Conservation (phyloP, 768 basidiomycete species). For the Termitomyces sp. region DNA sequence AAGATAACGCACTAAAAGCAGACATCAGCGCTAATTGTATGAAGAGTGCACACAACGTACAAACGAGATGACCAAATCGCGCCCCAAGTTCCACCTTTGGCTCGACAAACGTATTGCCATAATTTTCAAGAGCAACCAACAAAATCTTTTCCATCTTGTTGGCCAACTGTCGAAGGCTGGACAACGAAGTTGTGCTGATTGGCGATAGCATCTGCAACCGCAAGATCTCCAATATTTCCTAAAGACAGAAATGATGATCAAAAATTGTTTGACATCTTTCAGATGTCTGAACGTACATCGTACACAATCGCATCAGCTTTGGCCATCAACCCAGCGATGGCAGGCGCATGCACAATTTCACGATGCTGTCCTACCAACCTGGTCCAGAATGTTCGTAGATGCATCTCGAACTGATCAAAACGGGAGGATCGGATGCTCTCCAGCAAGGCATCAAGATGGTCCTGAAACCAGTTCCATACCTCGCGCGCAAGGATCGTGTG, state of each 20-base stretch:
- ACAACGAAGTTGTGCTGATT: constrained; percentile 61
- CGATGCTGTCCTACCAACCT: constrained; percentile 67
- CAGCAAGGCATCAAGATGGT: constrained; percentile 79
- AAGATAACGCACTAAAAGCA: constrained; percentile 71
- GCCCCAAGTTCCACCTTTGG: constrained; percentile 90
- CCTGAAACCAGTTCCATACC: constrained; percentile 91
- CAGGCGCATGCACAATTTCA: constrained; percentile 87
- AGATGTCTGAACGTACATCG: constrained; percentile 56
- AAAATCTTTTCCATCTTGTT: constrained; percentile 92
- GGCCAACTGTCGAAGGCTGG: constrained; percentile 73
- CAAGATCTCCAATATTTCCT: constrained; percentile 87
- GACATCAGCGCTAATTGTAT: constrained; percentile 5
- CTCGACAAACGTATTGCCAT: constrained; percentile 86
- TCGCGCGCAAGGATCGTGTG: constrained; percentile 80
- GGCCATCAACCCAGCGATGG: constrained; percentile 83
- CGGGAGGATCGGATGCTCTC: constrained; percentile 74
- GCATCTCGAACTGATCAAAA: constrained; percentile 88
- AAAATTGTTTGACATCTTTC: not conserved
- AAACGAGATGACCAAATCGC: constrained; percentile 85
- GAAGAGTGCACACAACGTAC: constrained; percentile 40
- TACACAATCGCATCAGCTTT: constrained; percentile 88
- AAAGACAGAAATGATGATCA: constrained; percentile 9
- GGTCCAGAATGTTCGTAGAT: constrained; percentile 83
- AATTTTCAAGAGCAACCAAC: constrained; percentile 72
- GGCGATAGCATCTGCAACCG: constrained; percentile 81